Evolutionary conservation across 306 rosid genomes (phyloP).

Genomic region (Castanospermum australe): DNA sequence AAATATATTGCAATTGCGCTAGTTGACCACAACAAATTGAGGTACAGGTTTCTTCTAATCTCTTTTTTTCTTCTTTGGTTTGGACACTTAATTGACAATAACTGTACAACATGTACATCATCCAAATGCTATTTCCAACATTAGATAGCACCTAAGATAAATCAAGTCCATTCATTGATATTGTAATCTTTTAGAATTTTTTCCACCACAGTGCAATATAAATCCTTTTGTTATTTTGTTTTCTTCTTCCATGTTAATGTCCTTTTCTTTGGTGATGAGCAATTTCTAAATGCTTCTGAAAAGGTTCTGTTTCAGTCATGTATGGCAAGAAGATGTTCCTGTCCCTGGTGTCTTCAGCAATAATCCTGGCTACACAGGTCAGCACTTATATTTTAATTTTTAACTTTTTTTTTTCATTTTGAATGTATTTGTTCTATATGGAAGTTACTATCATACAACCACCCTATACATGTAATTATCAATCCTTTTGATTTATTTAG

Average conservation of each 20-base stretch:
- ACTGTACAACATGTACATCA: neutral
- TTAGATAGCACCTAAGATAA: conserved; percentile 5
- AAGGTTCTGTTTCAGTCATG: conserved; percentile 55
- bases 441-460: neutral
- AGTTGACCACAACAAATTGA: conserved; percentile 85
- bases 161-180: conserved; percentile 15
- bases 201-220: neutral
- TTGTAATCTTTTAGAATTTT: neutral
- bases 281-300: conserved; percentile 40
- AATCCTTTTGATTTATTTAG: conserved; percentile 9
- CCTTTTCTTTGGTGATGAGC: conserved; percentile 13
- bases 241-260: conserved; percentile 14
- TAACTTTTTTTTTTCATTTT: neutral
- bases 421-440: neutral
- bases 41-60: conserved; percentile 45
- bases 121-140: neutral
- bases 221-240: conserved; percentile 7
- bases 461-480: neutral
- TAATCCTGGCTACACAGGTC: conserved; percentile 81
- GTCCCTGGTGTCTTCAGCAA: conserved; percentile 45
- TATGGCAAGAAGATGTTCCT: conserved; percentile 51
- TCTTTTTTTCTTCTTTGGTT: conserved; percentile 2
- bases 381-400: conserved; percentile 26
- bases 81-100: conserved; percentile 11
- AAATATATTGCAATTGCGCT: conserved; percentile 78